phyloP scores from a whole-genome alignment of 148 eudicot species.

The Vaccinium macrocarpon region DNA sequence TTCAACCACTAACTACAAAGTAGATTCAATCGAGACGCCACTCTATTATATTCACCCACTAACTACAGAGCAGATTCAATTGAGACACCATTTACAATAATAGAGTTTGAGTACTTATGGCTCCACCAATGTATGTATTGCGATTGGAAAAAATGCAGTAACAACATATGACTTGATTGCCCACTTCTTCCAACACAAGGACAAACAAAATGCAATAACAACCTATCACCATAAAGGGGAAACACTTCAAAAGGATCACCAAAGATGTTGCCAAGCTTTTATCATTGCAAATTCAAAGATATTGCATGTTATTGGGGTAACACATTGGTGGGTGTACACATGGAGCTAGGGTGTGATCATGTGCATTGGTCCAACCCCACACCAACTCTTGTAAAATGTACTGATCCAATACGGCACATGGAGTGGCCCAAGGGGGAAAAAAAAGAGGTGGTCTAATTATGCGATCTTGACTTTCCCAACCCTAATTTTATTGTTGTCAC shows the following conservation, averaged over 20 bases:
- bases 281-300: neutral
- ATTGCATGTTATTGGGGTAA: neutral
- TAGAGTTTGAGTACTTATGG: neutral
- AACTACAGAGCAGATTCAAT: neutral
- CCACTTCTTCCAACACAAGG: neutral
- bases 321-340: neutral
- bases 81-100: neutral
- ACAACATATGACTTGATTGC: no score
- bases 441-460: neutral
- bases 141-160: no score
- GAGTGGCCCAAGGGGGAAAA: neutral
- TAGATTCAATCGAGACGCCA: neutral
- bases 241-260: neutral
- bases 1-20: no score
- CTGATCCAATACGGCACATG: neutral
- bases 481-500: neutral
- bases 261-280: neutral
- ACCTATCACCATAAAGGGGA: neutral
- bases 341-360: neutral
- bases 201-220: neutral
- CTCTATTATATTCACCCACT: no score
- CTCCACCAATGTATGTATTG: no score
- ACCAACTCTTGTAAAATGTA: neutral
- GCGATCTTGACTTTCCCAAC: slow-evolving; percentile 14
- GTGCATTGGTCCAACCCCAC: slow-evolving; percentile 12